Conservation (phyloP, 148 eudicot species). For the Amaranthus hypochondriacus region DNA sequence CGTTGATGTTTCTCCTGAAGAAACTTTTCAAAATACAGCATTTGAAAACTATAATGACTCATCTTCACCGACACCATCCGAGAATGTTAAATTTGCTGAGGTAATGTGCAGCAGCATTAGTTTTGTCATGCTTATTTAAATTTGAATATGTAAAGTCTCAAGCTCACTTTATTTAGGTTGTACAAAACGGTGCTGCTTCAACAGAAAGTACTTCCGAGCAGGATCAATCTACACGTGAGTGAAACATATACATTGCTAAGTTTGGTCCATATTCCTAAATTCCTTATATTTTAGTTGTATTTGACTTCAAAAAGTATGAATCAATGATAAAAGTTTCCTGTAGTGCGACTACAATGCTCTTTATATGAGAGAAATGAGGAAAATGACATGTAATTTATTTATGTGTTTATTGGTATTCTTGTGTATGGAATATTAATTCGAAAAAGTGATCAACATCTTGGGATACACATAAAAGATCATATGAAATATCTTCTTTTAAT, state of each 20-base stretch:
- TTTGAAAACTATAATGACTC: conserved; percentile 57
- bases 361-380: background rate
- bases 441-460: background rate
- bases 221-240: conserved; percentile 25
- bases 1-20: conserved; percentile 88
- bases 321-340: background rate
- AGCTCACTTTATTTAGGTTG: conserved; percentile 38
- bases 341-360: background rate
- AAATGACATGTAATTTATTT: background rate
- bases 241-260: background rate
- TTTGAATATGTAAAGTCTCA: background rate
- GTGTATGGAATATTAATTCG: background rate
- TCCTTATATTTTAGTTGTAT: background rate
- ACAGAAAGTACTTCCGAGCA: conserved; percentile 29
- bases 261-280: background rate
- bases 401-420: background rate
- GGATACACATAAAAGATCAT: background rate
- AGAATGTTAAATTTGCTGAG: conserved; percentile 35
- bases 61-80: conserved; percentile 36
- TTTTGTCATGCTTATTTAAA: conserved; percentile 9
- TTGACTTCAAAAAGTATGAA: background rate
- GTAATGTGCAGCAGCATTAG: conserved; percentile 34
- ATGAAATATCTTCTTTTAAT: background rate
- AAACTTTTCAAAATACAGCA: conserved; percentile 55
- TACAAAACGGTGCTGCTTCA: conserved; percentile 67